These are phyloP conservation scores for Protea cynaroides DNA, from an alignment of 164 flowering plant genomes.

Conservation along the genomic window DNA sequence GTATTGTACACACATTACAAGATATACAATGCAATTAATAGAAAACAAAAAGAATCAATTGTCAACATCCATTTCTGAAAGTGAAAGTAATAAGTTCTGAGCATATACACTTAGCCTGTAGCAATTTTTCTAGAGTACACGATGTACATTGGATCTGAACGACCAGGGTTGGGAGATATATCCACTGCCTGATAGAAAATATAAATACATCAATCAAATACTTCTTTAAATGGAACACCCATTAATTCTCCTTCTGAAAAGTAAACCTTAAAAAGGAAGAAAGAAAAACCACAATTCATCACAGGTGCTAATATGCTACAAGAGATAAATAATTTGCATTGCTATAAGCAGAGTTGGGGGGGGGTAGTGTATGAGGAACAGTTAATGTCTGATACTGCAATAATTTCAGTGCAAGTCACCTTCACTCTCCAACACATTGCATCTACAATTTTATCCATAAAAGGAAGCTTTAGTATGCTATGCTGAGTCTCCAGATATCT, in stretches of 20 bases:
- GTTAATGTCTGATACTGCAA: too few species aligned
- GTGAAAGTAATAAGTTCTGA: not conserved
- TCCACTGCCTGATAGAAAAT: conserved; percentile 66
- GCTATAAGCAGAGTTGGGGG: not conserved
- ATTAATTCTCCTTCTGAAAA: not conserved
- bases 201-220: not conserved
- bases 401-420: too few species aligned
- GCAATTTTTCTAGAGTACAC: conserved; percentile 67
- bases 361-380: not conserved
- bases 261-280: not conserved
- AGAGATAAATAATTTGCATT: not conserved
- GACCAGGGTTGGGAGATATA: conserved; percentile 93
- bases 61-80: too few species aligned
- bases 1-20: too few species aligned
- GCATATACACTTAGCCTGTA: conserved; percentile 25
- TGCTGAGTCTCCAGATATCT: not conserved
- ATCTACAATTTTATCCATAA: too few species aligned
- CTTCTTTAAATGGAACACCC: not conserved
- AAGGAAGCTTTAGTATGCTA: too few species aligned
- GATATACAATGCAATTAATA: too few species aligned
- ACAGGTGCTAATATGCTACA: not conserved
- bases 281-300: not conserved
- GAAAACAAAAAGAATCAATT: too few species aligned
- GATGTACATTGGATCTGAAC: conserved; percentile 87
- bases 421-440: too few species aligned